phyloP scores from a whole-genome alignment of 1,139 yeast species.

The Hyphopichia fennica region DNA sequence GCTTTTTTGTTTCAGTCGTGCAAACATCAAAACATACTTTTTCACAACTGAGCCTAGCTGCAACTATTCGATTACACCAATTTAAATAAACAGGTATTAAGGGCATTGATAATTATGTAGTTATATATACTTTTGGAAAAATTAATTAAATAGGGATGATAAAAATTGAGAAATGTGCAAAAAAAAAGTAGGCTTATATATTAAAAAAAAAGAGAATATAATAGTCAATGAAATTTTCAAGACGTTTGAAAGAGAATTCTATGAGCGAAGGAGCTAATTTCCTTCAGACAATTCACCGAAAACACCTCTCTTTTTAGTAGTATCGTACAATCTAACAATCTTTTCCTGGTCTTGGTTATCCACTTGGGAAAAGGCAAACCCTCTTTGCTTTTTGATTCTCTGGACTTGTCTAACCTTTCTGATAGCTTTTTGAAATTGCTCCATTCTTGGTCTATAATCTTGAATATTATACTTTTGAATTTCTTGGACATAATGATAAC shows the following conservation, averaged over 20 bases:
- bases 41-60: too few relatives aligned
- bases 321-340: conserved; percentile 90
- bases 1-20: too few relatives aligned
- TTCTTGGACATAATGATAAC: conserved; percentile 94
- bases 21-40: too few relatives aligned
- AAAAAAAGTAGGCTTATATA: too few relatives aligned
- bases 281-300: conserved; percentile 47
- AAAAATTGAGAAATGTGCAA: too few relatives aligned
- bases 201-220: neutral
- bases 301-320: conserved; percentile 65
- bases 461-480: conserved; percentile 94
- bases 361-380: conserved; percentile 96
- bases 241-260: neutral
- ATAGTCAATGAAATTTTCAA: neutral
- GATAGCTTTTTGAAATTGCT: conserved; percentile 95
- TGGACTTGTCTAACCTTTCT: conserved; percentile 97
- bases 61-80: too few relatives aligned
- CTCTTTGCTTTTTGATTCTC: conserved; percentile 96
- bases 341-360: conserved; percentile 92
- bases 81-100: too few relatives aligned
- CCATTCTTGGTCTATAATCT: conserved; percentile 92
- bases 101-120: too few relatives aligned
- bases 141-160: too few relatives aligned
- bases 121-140: too few relatives aligned
- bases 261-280: conserved; percentile 1